Evolutionary conservation across 805 yeast genomes (phyloP), one percentile per base, ranked within the genome.

Genomic region (Candida easanensis): DNA sequence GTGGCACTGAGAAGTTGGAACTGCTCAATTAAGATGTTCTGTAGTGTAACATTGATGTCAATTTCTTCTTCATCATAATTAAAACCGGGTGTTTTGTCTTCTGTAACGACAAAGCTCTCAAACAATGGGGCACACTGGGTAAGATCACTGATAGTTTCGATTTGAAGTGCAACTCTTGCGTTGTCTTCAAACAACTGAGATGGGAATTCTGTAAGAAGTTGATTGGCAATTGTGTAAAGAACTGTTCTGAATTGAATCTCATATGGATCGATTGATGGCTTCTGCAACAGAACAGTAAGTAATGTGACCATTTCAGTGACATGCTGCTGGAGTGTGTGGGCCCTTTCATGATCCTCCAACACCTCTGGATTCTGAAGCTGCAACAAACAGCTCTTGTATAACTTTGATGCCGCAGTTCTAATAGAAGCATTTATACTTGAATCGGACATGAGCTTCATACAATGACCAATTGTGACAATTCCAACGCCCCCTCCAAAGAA

Each of bases 401-500:
- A 61, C 25, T 69, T 67, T 5, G 79, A 63, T 2, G 80, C 76
- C 18, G 71, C 69, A 2, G 73, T 58, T 52, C 75, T 76, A 10
- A 76, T 63, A 11, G 68, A 72, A 1, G 66, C 38, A n/a, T 54
- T 46, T 11, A 66, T 42, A 9, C 59, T 49, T 0, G 60, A 45
- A 19, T 58, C 59, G 19, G 55, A 40, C 23, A 80, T 56, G 22
- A 80, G 55, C 33, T 59, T 57, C 31, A 71, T 63, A 41, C 85
- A 71, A 30, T 79, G 76, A 25, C 69, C 62, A 31, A 81, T 66
- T 0, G 86, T 71, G 33, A 70, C 70, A 16, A 60, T 49, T 3
- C 90, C 91, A 33, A 83, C 72, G 2, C 85, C 86, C 10, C 79
- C 83, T 41, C 79, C 83, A 70, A 89, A 86, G 59, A 90, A 91